Evolutionary conservation across 352 stramenopile species (phyloP), one percentile per base, ranked within the genome.

Genomic region (Pythium brachiatum): DNA sequence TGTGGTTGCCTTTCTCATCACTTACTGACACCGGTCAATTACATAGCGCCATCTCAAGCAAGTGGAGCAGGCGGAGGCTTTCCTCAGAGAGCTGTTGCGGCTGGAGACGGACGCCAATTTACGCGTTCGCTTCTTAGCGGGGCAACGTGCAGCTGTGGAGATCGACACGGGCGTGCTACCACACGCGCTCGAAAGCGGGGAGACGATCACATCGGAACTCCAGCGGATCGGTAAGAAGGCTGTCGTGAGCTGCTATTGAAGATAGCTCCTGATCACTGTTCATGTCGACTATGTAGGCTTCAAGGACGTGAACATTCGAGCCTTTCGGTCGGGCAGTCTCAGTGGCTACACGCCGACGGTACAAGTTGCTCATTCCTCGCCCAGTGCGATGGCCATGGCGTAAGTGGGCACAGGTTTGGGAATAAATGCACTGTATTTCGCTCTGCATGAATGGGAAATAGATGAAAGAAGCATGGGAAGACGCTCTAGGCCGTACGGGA

Each of bases 41-140:
- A 9, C 5, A n/a, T 48, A 92, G 83, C 62, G 76, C 44, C 86
- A 94, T 66, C 64, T 94, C 27, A 69, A 78, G 53, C 86, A 75
- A 41, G 81, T 94, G 7, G 86, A 92, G 39, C 56, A 70, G 32
- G 83, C 86, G 0, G 86, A 94, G 60, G 64, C 73, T 3, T 89
- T 90, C 63, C 73, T 92, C 9, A 75, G 86, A 29, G 41, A 60
- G 2, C 53, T 75, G n/a, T 54, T 92, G 7, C 58, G 61, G 7
- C 58, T 94, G 8, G 32, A 73, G 31, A 56, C 69, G 18, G 68
- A 84, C 25, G 71, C 73, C 56, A 92, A 82, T 53, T 78, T 94
- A 68, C 83, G 86, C 15, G 86, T 94, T 36, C 81, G 86, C 12
- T 92, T 92, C 57, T 72, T 94, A 13, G 66, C 78, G 16, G 73